These are phyloP conservation scores for Tylopilus orsonianus DNA, from an alignment of 1,284 basidiomycete genomes.

Conservation along the genomic window DNA sequence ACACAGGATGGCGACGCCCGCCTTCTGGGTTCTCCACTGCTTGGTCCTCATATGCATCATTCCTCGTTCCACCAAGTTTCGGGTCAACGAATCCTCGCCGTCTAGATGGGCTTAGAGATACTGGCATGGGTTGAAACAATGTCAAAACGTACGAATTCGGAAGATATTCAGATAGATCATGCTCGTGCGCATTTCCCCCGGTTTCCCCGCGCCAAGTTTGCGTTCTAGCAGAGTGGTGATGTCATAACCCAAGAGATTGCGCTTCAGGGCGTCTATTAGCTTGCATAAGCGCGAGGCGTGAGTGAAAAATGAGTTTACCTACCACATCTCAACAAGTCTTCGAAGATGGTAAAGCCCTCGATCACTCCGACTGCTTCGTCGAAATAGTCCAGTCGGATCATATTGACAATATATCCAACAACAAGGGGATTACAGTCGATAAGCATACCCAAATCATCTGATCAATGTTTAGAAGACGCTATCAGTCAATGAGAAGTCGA, in stretches of 20 bases:
- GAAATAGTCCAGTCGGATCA: conserved; percentile 17
- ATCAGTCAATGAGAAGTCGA: neutral
- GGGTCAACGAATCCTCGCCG: conserved; percentile 11
- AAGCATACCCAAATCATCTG: neutral
- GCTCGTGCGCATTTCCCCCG: conserved; percentile 12
- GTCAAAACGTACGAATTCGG: conserved; percentile 8
- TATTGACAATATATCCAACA: conserved; percentile 14
- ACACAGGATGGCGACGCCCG: conserved; percentile 12
- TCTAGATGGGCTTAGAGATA: conserved; percentile 1
- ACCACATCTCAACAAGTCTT: conserved; percentile 13
- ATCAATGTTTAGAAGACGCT: neutral
- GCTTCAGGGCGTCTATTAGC: conserved; percentile 3
- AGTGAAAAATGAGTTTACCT: neutral
- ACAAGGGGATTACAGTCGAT: neutral
- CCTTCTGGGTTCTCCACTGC: conserved; percentile 11
- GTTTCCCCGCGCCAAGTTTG: conserved; percentile 11
- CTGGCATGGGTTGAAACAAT: neutral
- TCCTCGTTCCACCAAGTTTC: conserved; percentile 12
- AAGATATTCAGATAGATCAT: conserved; percentile 15
- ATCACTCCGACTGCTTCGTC: conserved; percentile 13
- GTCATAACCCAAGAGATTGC: conserved; percentile 12
- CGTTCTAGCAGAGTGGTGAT: conserved; percentile 9
- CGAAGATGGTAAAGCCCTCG: conserved; percentile 13
- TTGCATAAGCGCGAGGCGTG: neutral
- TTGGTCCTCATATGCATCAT: conserved; percentile 10